Evolutionary conservation across 2,329 filamentous ascomycete species (phyloP), one percentile per base, ranked within the genome.

Genomic region (Microsporum ferrugineum): DNA sequence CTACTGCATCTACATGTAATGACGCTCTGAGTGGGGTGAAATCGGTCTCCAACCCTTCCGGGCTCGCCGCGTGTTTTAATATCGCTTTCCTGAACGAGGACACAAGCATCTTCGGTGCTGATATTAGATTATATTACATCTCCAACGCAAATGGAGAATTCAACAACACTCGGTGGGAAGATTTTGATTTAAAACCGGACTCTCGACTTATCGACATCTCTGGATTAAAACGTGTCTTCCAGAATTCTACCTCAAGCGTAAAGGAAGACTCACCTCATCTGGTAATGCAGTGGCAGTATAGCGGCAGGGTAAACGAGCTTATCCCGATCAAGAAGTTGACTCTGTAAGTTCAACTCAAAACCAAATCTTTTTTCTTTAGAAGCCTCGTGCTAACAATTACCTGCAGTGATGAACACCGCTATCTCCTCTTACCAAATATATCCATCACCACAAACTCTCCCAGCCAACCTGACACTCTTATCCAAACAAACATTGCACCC

Each of bases 41-140:
- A 12, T 75, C 74, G 8, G 76, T 79, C 63, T 82, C 82, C 29
- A 92, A 91, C 66, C 87, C 88, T 3, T 87, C 88, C 7, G 89
- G 89, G 58, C 82, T 89, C 56, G 87, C 86, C 62, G 83, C 89
- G 56, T 95, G 89, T 80, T 94, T 92, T 77, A 95, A 94, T 71
- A 74, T 95, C 29, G 85, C 86, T 0, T 83, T 82, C 43, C 80
- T 90, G 61, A 82, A 92, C 74, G 68, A 66, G 38, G 73, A 73
- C 3, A 85, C 82, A 0, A 88, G 88, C 34, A 77, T 84, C 14
- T 94, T 94, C 71, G 82, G 88, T 72, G 88, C 88, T 34, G 89
- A 94, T 70, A 73, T 94, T 58, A 81, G 88, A 60, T 77, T 94
- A 63, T 94, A 85, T 75, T 84, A 86, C 71, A 75, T 91, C 55